A percentile compares a stretch with the other conserved stretches of the same genome.
Conservation (phyloP, 805 yeast genomes). For the Metschnikowia borealis region DNA sequence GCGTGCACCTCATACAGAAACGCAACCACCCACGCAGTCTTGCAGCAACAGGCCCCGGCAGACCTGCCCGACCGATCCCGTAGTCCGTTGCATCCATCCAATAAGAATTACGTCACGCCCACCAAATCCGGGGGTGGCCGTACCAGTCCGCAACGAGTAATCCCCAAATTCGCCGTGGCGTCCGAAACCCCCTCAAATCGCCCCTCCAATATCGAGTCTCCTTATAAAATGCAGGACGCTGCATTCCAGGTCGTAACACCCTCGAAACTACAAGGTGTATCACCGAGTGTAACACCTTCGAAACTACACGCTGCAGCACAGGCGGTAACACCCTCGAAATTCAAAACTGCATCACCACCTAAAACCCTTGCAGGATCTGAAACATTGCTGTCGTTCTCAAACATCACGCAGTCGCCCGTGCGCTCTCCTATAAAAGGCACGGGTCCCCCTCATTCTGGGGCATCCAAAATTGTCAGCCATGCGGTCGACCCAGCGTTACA, state of each 20-base stretch:
- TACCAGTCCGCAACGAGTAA: not conserved
- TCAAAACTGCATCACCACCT: not conserved
- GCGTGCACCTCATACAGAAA: constrained; percentile 2
- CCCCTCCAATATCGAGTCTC: too few species aligned
- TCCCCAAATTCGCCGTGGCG: not conserved
- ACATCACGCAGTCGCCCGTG: not conserved
- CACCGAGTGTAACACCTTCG: not conserved
- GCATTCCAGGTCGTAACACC: not conserved
- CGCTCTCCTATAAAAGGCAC: constrained; percentile 1
- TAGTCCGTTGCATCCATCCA: constrained; percentile 2
- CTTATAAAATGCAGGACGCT: too few species aligned
- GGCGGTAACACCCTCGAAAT: not conserved
- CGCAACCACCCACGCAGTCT: not conserved
- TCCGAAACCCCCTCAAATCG: not conserved
- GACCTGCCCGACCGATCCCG: not conserved
- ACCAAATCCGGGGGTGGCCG: not conserved
- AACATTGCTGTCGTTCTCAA: not conserved
- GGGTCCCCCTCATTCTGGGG: not conserved
- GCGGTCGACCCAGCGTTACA: constrained; percentile 13
- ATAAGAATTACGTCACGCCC: not conserved
- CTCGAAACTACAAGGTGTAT: not conserved
- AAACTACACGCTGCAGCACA: not conserved
- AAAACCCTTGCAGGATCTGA: not conserved
- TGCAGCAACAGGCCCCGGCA: constrained; percentile 1
- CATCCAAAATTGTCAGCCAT: not conserved